phyloP scores from a whole-genome alignment of 2,329 filamentous ascomycete species.

The Alternaria postmessia region DNA sequence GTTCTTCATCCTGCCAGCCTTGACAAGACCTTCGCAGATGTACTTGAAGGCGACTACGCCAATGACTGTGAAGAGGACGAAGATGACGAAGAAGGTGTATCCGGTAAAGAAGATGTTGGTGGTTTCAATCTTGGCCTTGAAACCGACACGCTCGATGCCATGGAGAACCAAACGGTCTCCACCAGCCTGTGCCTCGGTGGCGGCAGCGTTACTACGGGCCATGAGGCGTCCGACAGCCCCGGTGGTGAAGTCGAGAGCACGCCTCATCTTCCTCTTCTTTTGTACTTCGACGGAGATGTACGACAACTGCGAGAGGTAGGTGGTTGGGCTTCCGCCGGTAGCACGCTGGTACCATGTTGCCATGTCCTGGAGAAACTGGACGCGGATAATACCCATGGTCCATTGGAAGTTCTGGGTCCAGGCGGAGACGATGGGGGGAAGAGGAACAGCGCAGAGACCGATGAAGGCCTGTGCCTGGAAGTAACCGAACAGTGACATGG shows the following conservation, averaged over 20 bases:
- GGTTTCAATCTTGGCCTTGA: constrained; percentile 81
- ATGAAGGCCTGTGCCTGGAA: constrained; percentile 95
- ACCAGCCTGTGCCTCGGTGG: constrained; percentile 44
- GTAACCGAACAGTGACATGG: constrained; percentile 91
- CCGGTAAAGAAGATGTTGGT: constrained; percentile 96
- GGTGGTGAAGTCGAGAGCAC: constrained; percentile 35
- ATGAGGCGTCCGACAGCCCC: constrained; percentile 45
- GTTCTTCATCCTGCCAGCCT: constrained; percentile 77
- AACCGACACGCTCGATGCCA: constrained; percentile 89
- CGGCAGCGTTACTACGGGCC: constrained; percentile 58
- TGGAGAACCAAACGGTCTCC: constrained; percentile 64
- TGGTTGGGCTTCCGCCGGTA: constrained; percentile 85
- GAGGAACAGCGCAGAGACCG: constrained; percentile 79
- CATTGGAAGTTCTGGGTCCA: constrained; percentile 99
- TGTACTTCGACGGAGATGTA: constrained; percentile 84
- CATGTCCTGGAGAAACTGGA: constrained; percentile 86
- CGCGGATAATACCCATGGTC: constrained; percentile 93
- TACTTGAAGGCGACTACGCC: constrained; percentile 82
- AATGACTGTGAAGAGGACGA: constrained; percentile 77
- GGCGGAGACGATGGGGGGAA: constrained; percentile 86
- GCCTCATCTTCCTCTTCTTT: constrained; percentile 69
- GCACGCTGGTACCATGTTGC: constrained; percentile 96
- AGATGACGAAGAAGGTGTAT: constrained; percentile 85
- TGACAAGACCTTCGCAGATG: constrained; percentile 77
- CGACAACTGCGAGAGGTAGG: constrained; percentile 75